Conservation (phyloP, 441 rosid species). For the Adansonia rubrostipa region DNA sequence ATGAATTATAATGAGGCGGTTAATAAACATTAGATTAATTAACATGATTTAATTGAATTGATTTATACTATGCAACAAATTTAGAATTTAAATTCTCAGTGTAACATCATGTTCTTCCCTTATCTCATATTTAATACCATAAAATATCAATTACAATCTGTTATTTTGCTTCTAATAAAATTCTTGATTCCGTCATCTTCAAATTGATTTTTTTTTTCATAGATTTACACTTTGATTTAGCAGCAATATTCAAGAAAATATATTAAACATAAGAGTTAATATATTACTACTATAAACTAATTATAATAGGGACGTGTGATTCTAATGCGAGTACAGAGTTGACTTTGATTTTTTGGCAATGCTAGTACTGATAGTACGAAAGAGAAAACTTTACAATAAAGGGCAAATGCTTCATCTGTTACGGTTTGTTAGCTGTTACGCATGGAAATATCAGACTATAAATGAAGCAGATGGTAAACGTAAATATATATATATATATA, state of each 20-base stretch:
- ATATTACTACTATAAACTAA: neutral
- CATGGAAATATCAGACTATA: neutral
- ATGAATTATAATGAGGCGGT: neutral
- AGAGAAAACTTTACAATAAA: neutral
- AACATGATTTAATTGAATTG: no score
- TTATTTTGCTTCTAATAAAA: neutral
- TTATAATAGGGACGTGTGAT: neutral
- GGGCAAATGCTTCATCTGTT: neutral
- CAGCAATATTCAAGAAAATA: neutral
- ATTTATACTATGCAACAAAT: no score
- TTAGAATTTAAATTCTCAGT: no score
- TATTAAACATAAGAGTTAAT: neutral
- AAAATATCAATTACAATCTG: no score
- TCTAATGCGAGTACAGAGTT: neutral
- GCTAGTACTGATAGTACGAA: constrained; percentile 4
- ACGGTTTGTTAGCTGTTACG: neutral
- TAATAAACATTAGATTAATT: no score
- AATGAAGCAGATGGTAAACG: no score
- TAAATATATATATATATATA: no score
- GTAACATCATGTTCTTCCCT: no score
- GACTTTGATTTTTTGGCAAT: neutral
- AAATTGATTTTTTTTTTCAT: neutral
- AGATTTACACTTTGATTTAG: neutral
- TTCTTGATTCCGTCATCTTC: neutral
- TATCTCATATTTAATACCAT: no score